Evolutionary conservation across 1,284 basidiomycete species (phyloP).

Genomic region (Moesziomyces sp.): DNA sequence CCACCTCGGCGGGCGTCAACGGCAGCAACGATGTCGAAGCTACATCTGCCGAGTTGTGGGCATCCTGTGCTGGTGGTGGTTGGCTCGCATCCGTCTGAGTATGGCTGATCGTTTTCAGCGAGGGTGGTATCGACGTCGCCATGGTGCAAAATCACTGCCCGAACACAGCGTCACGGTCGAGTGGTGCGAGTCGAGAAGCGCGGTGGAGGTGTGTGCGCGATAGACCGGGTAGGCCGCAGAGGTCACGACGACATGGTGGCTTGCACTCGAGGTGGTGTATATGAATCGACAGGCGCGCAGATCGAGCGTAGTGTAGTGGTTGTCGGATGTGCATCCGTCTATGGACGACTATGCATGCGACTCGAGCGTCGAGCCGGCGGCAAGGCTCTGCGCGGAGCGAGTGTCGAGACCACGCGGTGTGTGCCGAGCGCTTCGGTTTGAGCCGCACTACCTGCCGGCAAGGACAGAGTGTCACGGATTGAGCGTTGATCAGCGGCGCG

Average conservation of each 20-base stretch:
- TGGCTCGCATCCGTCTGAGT: neutral
- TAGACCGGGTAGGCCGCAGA: neutral
- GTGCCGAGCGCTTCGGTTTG: too few species aligned
- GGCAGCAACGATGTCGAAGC: conserved; percentile 15
- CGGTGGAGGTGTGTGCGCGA: neutral
- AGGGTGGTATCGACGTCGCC: neutral
- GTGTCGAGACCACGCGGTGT: too few species aligned
- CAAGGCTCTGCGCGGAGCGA: too few species aligned
- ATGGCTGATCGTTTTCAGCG: neutral
- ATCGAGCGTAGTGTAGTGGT: too few species aligned
- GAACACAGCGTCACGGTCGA: neutral
- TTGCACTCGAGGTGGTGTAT: neutral
- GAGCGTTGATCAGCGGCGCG: too few species aligned
- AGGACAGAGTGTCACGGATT: too few species aligned
- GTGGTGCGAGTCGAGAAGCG: neutral
- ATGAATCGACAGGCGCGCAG: neutral
- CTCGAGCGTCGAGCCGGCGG: too few species aligned
- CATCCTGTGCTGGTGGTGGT: neutral
- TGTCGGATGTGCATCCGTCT: too few species aligned
- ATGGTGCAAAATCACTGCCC: neutral
- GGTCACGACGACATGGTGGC: conserved; percentile 12
- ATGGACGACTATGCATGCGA: too few species aligned
- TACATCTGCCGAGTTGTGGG: neutral
- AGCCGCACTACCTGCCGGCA: too few species aligned
- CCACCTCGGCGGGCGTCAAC: conserved; percentile 23